Evolutionary conservation across 805 yeast genomes (phyloP).

Genomic region (Ogataea angusta): DNA sequence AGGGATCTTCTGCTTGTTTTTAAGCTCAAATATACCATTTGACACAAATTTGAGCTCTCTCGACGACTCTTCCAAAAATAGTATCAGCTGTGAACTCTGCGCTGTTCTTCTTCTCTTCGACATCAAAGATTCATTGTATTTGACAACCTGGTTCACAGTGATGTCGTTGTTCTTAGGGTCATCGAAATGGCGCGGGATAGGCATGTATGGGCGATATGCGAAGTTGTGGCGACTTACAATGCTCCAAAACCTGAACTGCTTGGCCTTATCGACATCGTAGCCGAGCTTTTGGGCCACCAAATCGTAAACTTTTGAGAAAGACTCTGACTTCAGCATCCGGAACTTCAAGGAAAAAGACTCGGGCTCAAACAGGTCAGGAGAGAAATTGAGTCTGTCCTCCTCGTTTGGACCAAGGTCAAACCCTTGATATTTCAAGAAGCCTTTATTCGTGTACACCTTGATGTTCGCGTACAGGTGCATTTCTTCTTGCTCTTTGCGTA

Average conservation of each 20-base stretch:
- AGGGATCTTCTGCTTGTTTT: slow-evolving; percentile 8
- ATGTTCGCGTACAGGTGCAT: slow-evolving; percentile 60
- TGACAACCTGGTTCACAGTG: slow-evolving; percentile 52
- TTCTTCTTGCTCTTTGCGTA: slow-evolving; percentile 65
- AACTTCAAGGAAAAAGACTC: slow-evolving; percentile 47
- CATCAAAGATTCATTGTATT: slow-evolving; percentile 28
- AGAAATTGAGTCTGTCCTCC: slow-evolving; percentile 39
- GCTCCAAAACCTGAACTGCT: slow-evolving; percentile 55
- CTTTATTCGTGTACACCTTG: slow-evolving; percentile 50
- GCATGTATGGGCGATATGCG: slow-evolving; percentile 61
- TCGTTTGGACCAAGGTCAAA: slow-evolving; percentile 75
- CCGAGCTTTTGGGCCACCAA: slow-evolving; percentile 46
- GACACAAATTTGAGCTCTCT: slow-evolving; percentile 38
- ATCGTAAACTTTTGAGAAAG: slow-evolving; percentile 48
- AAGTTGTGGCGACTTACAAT: slow-evolving; percentile 66
- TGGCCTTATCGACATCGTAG: slow-evolving; percentile 24
- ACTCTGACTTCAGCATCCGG: slow-evolving; percentile 54
- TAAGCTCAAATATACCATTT: slow-evolving; percentile 19
- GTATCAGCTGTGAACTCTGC: slow-evolving; percentile 44
- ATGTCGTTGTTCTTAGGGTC: slow-evolving; percentile 28
- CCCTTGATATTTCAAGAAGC: slow-evolving; percentile 62
- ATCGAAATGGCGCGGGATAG: slow-evolving; percentile 30
- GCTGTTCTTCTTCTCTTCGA: slow-evolving; percentile 36
- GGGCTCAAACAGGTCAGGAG: slow-evolving; percentile 46
- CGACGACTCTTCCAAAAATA: slow-evolving; percentile 63